Evolutionary conservation across 2,329 filamentous ascomycete species (phyloP).

Genomic region (Claviceps maximensis): DNA sequence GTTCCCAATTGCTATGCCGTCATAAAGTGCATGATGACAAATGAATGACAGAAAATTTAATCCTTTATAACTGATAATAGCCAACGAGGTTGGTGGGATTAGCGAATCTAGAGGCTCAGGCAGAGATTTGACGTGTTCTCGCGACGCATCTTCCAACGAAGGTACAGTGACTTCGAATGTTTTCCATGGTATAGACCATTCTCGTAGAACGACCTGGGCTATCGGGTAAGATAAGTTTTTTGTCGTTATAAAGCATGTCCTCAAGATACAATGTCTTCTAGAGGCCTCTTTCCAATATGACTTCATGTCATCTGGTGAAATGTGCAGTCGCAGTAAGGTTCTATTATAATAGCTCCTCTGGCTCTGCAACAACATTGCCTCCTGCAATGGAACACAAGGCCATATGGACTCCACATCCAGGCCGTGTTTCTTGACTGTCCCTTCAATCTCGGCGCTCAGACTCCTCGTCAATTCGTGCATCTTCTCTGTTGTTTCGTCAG

Average conservation of each 20-base stretch:
- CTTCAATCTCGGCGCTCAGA: conserved; percentile 1
- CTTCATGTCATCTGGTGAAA: conserved; percentile 36
- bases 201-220: conserved; percentile 54
- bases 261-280: conserved; percentile 58
- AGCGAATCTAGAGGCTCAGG: conserved; percentile 29
- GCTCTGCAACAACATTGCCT: conserved; percentile 60
- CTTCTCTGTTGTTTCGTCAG: neutral
- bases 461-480: conserved; percentile 14
- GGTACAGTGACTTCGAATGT: conserved; percentile 16
- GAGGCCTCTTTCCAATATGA: conserved; percentile 50
- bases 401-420: conserved; percentile 41
- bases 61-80: conserved; percentile 21
- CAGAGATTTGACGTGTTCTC: conserved; percentile 27
- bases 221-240: conserved; percentile 47
- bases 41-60: conserved; percentile 31
- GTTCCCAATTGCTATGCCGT: conserved; percentile 61
- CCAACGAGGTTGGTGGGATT: conserved; percentile 32
- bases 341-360: conserved; percentile 57
- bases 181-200: conserved; percentile 29
- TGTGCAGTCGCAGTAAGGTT: conserved; percentile 47
- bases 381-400: conserved; percentile 78
- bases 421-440: conserved; percentile 8
- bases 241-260: conserved; percentile 62
- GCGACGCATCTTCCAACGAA: conserved; percentile 24
- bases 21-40: conserved; percentile 75